Percentiles rank a stretch among this genome's conserved stretches.
phyloP scores from a whole-genome alignment of 164 flowering plant genomes.

The Stephania cephalantha region DNA sequence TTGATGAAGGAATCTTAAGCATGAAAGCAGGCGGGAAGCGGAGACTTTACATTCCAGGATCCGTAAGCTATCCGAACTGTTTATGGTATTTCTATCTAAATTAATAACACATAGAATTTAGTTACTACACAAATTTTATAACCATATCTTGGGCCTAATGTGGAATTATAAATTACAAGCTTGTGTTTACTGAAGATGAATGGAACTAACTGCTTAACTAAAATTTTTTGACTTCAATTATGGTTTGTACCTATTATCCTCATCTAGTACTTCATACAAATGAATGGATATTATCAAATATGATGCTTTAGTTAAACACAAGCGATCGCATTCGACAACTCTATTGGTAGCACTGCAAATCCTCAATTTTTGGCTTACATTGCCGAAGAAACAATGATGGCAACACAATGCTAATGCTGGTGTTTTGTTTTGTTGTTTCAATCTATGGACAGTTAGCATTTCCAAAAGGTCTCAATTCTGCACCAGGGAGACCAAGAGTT shows the following conservation, averaged over 20 bases:
- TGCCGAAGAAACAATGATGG: background rate
- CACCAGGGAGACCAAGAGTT: conserved; percentile 98
- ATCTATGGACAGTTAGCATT: conserved; percentile 58
- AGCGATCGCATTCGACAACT: background rate
- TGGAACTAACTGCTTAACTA: background rate
- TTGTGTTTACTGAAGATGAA: background rate
- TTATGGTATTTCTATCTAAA: background rate
- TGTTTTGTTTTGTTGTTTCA: background rate
- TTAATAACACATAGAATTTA: background rate
- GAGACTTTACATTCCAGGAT: conserved; percentile 84
- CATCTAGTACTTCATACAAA: background rate
- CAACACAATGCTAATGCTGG: background rate
- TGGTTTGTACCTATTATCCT: background rate
- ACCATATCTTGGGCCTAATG: background rate
- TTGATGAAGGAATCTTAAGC: conserved; percentile 86
- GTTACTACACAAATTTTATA: background rate
- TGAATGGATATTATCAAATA: background rate
- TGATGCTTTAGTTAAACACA: background rate
- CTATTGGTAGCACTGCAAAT: no score
- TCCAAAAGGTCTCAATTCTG: conserved; percentile 84
- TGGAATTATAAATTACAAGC: background rate
- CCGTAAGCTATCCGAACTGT: conserved; percentile 41
- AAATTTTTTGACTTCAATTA: no score
- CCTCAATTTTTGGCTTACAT: background rate
- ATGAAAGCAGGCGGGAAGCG: conserved; percentile 94